These are phyloP conservation scores for Globisporangium sylvaticum DNA, from an alignment of 352 stramenopile genomes.

Conservation along the genomic window DNA sequence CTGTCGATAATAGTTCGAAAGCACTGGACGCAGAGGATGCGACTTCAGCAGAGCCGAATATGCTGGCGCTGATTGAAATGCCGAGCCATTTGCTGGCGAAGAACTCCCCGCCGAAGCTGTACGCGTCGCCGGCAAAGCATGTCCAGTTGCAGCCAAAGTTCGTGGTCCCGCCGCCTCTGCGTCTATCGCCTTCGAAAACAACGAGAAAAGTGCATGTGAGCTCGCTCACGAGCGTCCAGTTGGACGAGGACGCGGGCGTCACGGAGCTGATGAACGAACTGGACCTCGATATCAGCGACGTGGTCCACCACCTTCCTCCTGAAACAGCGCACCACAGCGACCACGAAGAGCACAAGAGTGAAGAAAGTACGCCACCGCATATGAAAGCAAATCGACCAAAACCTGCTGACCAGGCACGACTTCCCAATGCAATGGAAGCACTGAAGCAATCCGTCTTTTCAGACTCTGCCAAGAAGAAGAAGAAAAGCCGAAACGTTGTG, in stretches of 20 bases:
- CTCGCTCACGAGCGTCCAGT: neutral
- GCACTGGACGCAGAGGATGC: neutral
- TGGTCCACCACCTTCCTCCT: conserved; percentile 12
- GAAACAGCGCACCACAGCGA: conserved; percentile 11
- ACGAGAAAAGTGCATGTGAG: neutral
- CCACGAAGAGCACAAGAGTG: conserved; percentile 45
- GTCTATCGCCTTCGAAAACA: neutral
- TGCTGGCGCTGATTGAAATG: conserved; percentile 24
- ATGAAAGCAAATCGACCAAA: conserved; percentile 17
- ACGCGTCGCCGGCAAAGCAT: conserved; percentile 12
- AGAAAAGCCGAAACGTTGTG: conserved; percentile 7
- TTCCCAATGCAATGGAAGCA: conserved; percentile 2
- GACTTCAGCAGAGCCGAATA: neutral
- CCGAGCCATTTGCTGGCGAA: conserved; percentile 21
- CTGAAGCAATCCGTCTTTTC: conserved; percentile 6
- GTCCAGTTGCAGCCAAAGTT: conserved; percentile 13
- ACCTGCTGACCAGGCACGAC: neutral
- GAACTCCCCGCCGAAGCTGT: conserved; percentile 15
- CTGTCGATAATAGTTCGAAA: neutral
- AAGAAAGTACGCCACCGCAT: conserved; percentile 45
- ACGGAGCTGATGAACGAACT: conserved; percentile 49
- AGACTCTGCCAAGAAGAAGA: neutral
- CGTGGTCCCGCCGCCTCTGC: neutral
- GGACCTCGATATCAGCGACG: conserved; percentile 34
- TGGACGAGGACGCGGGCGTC: conserved; percentile 40